Percentiles rank a stretch among this genome's conserved stretches.
Evolutionary conservation across 169 alveolate genomes (phyloP).

Genomic region (Cryptosporidium parvum): DNA sequence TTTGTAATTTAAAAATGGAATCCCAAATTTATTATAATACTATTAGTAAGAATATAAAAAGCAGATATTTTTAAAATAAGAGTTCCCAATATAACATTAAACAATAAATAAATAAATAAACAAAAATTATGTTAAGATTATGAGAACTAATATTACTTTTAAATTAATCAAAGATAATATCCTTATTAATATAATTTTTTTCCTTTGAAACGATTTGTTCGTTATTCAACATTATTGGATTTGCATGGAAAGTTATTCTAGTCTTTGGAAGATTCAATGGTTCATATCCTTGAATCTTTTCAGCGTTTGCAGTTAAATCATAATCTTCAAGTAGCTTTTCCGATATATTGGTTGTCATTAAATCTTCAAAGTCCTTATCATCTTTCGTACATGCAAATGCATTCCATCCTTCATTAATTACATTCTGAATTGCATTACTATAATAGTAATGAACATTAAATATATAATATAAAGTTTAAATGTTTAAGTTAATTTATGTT

Average conservation of each 20-base stretch:
- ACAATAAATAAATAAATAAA: too few species aligned
- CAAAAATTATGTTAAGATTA: too few species aligned
- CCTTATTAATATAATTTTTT: neutral
- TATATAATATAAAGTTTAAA: neutral
- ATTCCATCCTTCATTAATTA: constrained; percentile 57
- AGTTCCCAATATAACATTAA: too few species aligned
- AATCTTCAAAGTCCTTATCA: constrained; percentile 7
- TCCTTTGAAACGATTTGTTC: neutral
- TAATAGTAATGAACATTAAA: neutral
- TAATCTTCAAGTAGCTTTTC: constrained; percentile 29
- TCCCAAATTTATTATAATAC: too few species aligned
- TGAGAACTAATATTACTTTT: too few species aligned
- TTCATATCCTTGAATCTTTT: constrained; percentile 13
- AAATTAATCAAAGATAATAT: neutral
- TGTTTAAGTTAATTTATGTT: neutral
- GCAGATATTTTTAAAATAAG: too few species aligned
- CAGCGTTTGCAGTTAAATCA: neutral
- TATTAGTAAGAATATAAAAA: too few species aligned
- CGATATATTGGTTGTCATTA: constrained; percentile 22
- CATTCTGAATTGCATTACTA: constrained; percentile 40
- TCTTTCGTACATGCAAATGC: constrained; percentile 27
- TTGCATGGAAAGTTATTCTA: constrained; percentile 67
- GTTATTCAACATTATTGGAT: constrained; percentile 8
- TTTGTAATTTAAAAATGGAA: neutral
- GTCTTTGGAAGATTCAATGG: constrained; percentile 43